Conservation (phyloP, 768 basidiomycete genomes). For the Pluteus cervinus region DNA sequence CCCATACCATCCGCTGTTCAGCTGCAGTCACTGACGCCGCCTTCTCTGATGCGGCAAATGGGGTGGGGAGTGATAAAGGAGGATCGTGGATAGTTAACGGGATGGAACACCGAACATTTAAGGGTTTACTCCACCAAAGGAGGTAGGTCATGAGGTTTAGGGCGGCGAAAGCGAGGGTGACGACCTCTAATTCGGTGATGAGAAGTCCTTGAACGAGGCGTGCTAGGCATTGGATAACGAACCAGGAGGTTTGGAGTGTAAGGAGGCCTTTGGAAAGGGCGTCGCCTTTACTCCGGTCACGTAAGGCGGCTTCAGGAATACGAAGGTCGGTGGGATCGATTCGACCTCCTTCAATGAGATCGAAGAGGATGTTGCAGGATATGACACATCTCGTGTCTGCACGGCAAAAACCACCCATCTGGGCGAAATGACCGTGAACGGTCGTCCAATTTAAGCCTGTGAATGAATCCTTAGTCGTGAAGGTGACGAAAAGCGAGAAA, state of each 20-base stretch:
- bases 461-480: no score
- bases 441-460: no score
- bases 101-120: neutral
- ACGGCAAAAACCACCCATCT: conserved; percentile 24
- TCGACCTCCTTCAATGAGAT: no score
- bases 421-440: conserved; percentile 18
- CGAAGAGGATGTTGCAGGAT: no score
- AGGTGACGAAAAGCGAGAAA: no score
- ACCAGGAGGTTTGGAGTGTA: neutral
- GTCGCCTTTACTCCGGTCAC: neutral
- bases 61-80: neutral
- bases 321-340: no score
- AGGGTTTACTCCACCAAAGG: conserved; percentile 1
- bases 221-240: neutral
- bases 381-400: no score
- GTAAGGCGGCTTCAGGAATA: conserved; percentile 8
- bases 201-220: neutral
- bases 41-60: neutral
- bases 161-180: neutral
- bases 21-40: neutral
- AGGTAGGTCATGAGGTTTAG: neutral
- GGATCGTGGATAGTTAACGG: neutral
- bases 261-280: neutral
- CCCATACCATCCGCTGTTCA: no score
- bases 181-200: neutral